phyloP scores from a whole-genome alignment of 805 yeast genomes.

The Candida tibetensis region DNA sequence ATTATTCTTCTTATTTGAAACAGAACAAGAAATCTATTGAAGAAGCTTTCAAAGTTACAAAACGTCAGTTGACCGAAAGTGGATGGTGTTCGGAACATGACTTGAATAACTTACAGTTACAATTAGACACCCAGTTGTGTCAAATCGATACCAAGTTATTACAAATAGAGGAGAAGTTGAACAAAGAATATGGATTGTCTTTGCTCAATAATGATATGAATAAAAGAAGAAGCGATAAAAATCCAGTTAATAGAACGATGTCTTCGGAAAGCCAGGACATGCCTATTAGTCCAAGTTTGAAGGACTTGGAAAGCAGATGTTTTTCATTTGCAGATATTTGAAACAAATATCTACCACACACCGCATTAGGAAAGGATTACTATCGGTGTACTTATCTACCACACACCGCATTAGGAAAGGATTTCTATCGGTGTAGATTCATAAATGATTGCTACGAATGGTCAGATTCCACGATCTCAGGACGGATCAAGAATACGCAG shows the following conservation, averaged over 20 bases:
- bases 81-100: conserved; percentile 46
- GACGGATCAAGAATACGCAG: too few relatives aligned
- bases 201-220: conserved; percentile 14
- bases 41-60: conserved; percentile 35
- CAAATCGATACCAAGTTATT: conserved; percentile 38
- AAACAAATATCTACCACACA: background rate
- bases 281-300: conserved; percentile 30
- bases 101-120: conserved; percentile 37
- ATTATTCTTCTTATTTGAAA: conserved; percentile 30
- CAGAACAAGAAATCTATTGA: conserved; percentile 32
- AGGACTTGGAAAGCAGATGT: conserved; percentile 32
- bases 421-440: too few relatives aligned
- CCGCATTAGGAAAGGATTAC: too few relatives aligned
- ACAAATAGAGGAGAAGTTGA: conserved; percentile 37
- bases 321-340: conserved; percentile 21
- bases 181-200: conserved; percentile 26
- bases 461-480: too few relatives aligned
- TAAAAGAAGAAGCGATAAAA: background rate
- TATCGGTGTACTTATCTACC: too few relatives aligned
- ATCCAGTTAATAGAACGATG: conserved; percentile 3
- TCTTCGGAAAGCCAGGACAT: conserved; percentile 7
- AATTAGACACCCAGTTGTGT: conserved; percentile 34
- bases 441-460: too few relatives aligned
- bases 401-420: too few relatives aligned
- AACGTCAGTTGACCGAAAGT: conserved; percentile 27